Conservation (phyloP, 352 stramenopile species). For the Saprolegnia parasitica region DNA sequence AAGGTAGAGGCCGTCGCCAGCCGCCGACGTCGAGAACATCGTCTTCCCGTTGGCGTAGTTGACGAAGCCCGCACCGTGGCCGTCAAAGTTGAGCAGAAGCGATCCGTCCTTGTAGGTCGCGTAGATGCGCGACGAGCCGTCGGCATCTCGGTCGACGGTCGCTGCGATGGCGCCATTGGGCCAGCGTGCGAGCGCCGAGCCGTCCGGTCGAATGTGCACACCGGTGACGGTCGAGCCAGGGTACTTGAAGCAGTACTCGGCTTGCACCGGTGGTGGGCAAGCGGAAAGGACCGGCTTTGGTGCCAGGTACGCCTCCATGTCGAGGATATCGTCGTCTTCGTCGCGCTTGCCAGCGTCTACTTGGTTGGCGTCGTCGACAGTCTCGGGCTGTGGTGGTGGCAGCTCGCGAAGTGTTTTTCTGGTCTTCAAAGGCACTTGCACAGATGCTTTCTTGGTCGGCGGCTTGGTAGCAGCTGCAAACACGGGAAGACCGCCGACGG, state of each 20-base stretch:
- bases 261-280: background rate
- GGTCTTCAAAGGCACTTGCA: background rate
- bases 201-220: slow-evolving; percentile 52
- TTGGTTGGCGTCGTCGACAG: background rate
- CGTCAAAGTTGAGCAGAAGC: slow-evolving; percentile 64
- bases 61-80: slow-evolving; percentile 60
- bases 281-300: background rate
- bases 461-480: slow-evolving; percentile 6
- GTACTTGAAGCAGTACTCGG: slow-evolving; percentile 34
- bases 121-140: slow-evolving; percentile 56
- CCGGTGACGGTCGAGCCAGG: slow-evolving; percentile 47
- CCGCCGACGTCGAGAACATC: slow-evolving; percentile 65
- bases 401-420: background rate
- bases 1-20: slow-evolving; percentile 55
- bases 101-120: slow-evolving; percentile 61
- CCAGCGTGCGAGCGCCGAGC: slow-evolving; percentile 66
- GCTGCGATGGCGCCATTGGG: slow-evolving; percentile 55
- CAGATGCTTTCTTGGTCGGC: background rate
- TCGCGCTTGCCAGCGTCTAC: background rate
- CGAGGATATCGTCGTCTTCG: slow-evolving; percentile 23
- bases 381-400: background rate
- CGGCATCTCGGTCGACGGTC: slow-evolving; percentile 56
- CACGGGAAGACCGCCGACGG: slow-evolving; percentile 13
- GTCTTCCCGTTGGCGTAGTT: slow-evolving; percentile 73
- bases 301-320: slow-evolving; percentile 16